Evolutionary conservation across 2,329 filamentous ascomycete species (phyloP), one percentile per base, ranked within the genome.

Genomic region (Hypoxylon sp.): DNA sequence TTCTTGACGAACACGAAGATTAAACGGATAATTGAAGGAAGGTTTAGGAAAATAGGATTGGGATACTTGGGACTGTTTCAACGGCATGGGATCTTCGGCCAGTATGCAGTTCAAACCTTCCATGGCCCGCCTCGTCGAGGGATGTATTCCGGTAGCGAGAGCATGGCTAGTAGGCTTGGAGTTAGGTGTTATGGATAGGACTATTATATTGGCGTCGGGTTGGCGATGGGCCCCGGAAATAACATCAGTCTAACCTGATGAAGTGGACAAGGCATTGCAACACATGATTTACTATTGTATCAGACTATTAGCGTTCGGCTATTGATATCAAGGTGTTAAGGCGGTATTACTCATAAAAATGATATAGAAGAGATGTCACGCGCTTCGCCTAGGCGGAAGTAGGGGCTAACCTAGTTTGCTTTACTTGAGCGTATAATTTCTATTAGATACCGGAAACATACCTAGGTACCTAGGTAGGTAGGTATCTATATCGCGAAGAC

Each of bases 101-200:
- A 44, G 51, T 22, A 55, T 24, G 44, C 31, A 22, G 46, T 55
- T 17, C 46, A 35, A 31, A 31, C 26, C 33, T 37, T 37, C 35
- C 19, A 11, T 31, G 13, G 39, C 13, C 22, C 17, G 10, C 37
- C 5, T 57, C 31, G 8, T 33, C 35, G 26, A 42, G 55, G 46
- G 53, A 59, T 35, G 47, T 17, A 53, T 56, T 47, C 46, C n/a
- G 35, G 29, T 55, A 37, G 37, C 47, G 35, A 59, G 56, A 24
- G 17, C 35, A 53, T 46, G 39, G 52, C 31, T 60, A 50, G 17
- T 39, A 35, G 51, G 50, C 35, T 53, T 48, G 66, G 66, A 61
- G 63, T 68, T 13, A 37, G 63, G 66, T 58, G 65, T 68, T 70
- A 9, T 54, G 33, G 35, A 29, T 61, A 61, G 63, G 31, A 29